Percentiles rank a stretch among this genome's conserved stretches.
Evolutionary conservation across 169 alveolate genomes (phyloP).

Genomic region (Neospora caninum): DNA sequence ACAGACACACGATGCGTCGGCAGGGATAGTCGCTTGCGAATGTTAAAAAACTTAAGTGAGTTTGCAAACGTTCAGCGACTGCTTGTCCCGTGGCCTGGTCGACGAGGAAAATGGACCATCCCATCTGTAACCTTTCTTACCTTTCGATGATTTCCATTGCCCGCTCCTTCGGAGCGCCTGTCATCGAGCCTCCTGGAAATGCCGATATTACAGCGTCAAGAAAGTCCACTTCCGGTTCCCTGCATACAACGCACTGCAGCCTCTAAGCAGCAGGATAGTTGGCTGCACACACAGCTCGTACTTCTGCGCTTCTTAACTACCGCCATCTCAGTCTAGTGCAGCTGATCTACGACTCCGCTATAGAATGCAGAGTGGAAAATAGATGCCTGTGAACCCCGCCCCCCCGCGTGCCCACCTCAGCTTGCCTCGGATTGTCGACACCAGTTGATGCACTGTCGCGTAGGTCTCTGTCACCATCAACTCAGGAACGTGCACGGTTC

Average conservation of each 20-base stretch:
- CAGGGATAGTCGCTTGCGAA: background rate
- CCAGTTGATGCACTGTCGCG: slow-evolving; percentile 73
- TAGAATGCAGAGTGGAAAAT: too few species aligned
- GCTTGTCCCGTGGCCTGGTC: background rate
- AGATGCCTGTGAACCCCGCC: background rate
- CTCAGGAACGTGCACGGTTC: slow-evolving; percentile 68
- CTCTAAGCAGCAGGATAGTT: too few species aligned
- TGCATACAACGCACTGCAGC: background rate
- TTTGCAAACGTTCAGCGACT: background rate
- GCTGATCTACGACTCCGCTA: too few species aligned
- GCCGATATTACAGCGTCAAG: slow-evolving; percentile 69
- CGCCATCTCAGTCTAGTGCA: too few species aligned
- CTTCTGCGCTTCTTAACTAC: too few species aligned
- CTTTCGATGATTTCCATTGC: slow-evolving; percentile 66
- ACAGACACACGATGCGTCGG: background rate
- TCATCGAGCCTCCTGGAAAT: slow-evolving; percentile 79
- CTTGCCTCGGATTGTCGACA: slow-evolving; percentile 72
- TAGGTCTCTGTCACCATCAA: slow-evolving; percentile 71
- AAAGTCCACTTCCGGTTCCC: slow-evolving; percentile 45
- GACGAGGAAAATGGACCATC: background rate
- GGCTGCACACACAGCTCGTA: too few species aligned
- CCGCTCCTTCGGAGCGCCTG: slow-evolving; percentile 75
- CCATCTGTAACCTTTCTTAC: background rate
- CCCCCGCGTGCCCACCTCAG: slow-evolving; percentile 30
- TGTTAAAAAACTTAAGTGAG: background rate